phyloP scores from a whole-genome alignment of 2,329 filamentous ascomycete genomes.

The Pestalotiopsis sp. region DNA sequence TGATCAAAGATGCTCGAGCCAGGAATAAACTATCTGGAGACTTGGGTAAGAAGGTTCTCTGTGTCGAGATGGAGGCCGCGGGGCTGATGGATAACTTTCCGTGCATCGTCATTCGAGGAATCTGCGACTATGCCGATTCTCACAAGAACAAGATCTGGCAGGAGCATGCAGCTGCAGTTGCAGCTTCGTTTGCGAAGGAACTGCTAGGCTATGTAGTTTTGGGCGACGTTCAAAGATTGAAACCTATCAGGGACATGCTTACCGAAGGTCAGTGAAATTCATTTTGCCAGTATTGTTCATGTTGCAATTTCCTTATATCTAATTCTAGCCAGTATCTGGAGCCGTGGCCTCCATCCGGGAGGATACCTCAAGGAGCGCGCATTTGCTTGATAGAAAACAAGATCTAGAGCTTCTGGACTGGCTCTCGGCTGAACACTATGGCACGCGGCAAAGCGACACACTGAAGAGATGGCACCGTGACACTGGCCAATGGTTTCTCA shows the following conservation, averaged over 20 bases:
- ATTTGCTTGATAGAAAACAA: neutral
- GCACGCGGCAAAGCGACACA: constrained; percentile 41
- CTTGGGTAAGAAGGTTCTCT: constrained; percentile 19
- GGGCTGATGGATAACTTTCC: constrained; percentile 27
- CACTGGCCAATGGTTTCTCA: constrained; percentile 49
- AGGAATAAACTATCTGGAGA: constrained; percentile 21
- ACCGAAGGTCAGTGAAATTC: neutral
- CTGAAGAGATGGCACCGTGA: constrained; percentile 36
- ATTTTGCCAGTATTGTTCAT: neutral
- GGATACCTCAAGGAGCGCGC: neutral
- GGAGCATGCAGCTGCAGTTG: constrained; percentile 21
- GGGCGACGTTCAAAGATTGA: neutral
- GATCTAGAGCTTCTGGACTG: constrained; percentile 34
- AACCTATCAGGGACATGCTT: neutral
- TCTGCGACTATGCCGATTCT: constrained; percentile 29
- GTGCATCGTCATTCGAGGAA: constrained; percentile 29
- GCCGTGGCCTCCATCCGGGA: neutral
- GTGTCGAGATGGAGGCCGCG: constrained; percentile 8
- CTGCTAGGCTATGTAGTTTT: neutral
- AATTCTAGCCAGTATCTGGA: neutral
- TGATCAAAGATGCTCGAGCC: constrained; percentile 24
- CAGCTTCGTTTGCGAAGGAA: constrained; percentile 26
- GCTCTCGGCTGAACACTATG: constrained; percentile 40
- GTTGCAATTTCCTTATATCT: neutral
- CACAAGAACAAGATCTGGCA: constrained; percentile 30